These are phyloP conservation scores for Colletotrichum phormii DNA, from an alignment of 2,329 filamentous ascomycete species.

Conservation along the genomic window DNA sequence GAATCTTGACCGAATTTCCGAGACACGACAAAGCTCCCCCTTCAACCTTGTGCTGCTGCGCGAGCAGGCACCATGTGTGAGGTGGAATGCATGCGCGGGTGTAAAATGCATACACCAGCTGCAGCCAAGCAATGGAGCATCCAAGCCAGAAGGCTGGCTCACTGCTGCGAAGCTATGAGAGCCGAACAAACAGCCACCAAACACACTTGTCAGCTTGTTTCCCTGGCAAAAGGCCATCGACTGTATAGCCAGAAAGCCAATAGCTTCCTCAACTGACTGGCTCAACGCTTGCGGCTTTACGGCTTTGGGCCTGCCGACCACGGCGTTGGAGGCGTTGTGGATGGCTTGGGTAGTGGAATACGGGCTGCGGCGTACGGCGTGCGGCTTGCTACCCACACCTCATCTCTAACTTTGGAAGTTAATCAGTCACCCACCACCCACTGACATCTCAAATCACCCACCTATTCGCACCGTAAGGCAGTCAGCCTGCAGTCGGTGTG, in stretches of 20 bases:
- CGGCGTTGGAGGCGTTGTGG: not conserved
- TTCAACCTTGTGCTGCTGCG: not conserved
- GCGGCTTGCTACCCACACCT: slow-evolving; percentile 5
- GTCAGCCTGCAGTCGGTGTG: slow-evolving; percentile 16
- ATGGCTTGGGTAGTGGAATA: slow-evolving; percentile 14
- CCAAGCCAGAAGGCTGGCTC: not conserved
- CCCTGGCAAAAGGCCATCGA: not conserved
- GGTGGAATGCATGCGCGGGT: slow-evolving; percentile 4
- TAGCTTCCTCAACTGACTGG: slow-evolving; percentile 33
- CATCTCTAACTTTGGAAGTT: not conserved
- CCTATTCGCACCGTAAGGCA: not conserved
- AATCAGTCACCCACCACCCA: slow-evolving; percentile 12
- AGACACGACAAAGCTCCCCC: slow-evolving; percentile 4
- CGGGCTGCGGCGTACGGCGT: slow-evolving; percentile 1
- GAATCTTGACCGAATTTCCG: slow-evolving; percentile 21
- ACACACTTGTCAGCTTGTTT: slow-evolving; percentile 5
- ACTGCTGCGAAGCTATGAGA: not conserved
- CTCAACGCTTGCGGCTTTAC: slow-evolving; percentile 24
- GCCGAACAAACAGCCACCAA: slow-evolving; percentile 19
- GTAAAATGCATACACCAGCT: not conserved
- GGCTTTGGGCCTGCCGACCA: slow-evolving; percentile 14
- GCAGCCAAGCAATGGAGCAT: slow-evolving; percentile 12
- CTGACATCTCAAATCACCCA: not conserved
- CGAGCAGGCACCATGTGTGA: slow-evolving; percentile 1
- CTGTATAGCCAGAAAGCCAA: not conserved